Conservation (phyloP, 306 rosid species). For the Vachellia pachyceras region DNA sequence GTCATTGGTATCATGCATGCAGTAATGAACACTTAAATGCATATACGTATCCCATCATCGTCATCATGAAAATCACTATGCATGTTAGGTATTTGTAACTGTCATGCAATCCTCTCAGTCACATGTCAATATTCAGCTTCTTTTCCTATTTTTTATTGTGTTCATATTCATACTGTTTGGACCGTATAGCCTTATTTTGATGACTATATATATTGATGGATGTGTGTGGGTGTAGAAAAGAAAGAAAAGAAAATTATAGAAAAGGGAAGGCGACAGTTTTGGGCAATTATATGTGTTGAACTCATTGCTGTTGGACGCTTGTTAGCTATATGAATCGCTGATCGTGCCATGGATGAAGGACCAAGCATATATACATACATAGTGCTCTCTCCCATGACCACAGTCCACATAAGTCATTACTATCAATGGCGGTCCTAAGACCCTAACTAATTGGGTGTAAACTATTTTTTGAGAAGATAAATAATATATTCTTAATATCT, state of each 20-base stretch:
- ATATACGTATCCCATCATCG: neutral
- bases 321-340: conserved; percentile 31
- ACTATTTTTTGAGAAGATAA: too few species aligned
- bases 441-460: too few species aligned
- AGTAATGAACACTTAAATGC: conserved; percentile 1
- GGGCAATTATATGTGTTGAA: conserved; percentile 35
- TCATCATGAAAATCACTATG: conserved; percentile 3
- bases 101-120: conserved; percentile 47
- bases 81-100: conserved; percentile 40
- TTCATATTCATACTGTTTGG: too few species aligned
- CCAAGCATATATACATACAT: neutral
- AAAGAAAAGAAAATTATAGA: too few species aligned
- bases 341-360: conserved; percentile 44
- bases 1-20: conserved; percentile 16
- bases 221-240: too few species aligned
- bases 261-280: conserved; percentile 47
- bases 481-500: too few species aligned
- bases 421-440: too few species aligned
- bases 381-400: conserved; percentile 46
- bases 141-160: too few species aligned
- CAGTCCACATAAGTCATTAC: conserved; percentile 31
- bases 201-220: too few species aligned
- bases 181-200: too few species aligned
- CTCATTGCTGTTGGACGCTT: conserved; percentile 48
- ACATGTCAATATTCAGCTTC: neutral